These are phyloP conservation scores for Phytophthora meadii DNA, from an alignment of 352 stramenopile genomes.

Conservation along the genomic window DNA sequence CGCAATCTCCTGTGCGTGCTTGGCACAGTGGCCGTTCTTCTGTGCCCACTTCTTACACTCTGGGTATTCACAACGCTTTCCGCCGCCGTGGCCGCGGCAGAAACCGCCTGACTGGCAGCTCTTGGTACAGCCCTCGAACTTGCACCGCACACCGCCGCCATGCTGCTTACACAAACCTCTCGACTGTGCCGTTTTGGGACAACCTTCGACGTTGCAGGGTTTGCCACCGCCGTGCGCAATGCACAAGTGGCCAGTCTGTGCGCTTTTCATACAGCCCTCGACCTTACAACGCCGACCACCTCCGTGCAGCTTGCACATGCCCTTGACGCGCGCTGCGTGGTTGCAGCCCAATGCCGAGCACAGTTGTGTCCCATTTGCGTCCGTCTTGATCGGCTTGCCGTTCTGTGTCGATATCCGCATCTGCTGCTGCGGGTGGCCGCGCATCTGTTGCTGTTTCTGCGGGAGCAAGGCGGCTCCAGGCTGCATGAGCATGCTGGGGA, in stretches of 20 bases:
- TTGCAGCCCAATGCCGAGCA: slow-evolving; percentile 83
- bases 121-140: slow-evolving; percentile 89
- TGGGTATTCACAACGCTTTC: slow-evolving; percentile 86
- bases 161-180: slow-evolving; percentile 87
- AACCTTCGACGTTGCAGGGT: slow-evolving; percentile 85
- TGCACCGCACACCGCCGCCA: slow-evolving; percentile 84
- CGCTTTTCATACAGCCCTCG: slow-evolving; percentile 89
- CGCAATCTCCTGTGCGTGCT: slow-evolving; percentile 86
- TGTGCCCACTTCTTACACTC: slow-evolving; percentile 90
- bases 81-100: slow-evolving; percentile 82
- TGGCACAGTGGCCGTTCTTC: slow-evolving; percentile 88
- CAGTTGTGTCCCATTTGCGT: slow-evolving; percentile 64
- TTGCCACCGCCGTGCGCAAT: slow-evolving; percentile 88
- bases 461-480: slow-evolving; percentile 44
- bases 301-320: slow-evolving; percentile 89
- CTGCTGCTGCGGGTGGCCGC: slow-evolving; percentile 39
- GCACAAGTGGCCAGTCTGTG: slow-evolving; percentile 84
- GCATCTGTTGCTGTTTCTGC: slow-evolving; percentile 54
- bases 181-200: slow-evolving; percentile 87
- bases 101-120: slow-evolving; percentile 88
- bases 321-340: slow-evolving; percentile 79
- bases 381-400: slow-evolving; percentile 63
- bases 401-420: slow-evolving; percentile 54
- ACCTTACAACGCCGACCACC: slow-evolving; percentile 85
- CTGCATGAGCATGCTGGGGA: slow-evolving; percentile 72